Evolutionary conservation across 192 early-diverging fungal genomes (phyloP).

Genomic region (Backusella sp.): DNA sequence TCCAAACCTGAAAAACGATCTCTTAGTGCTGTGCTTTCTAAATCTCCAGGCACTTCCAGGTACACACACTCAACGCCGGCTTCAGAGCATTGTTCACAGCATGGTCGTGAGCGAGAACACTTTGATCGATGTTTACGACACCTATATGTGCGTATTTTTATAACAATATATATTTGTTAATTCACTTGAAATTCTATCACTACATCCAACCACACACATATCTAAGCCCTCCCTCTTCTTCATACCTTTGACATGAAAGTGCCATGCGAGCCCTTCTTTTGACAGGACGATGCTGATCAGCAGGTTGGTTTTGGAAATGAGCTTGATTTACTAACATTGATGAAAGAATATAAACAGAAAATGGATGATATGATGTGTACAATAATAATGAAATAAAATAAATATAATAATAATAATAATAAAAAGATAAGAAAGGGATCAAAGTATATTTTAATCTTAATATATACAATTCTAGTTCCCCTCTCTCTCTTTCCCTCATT

Average conservation of each 20-base stretch:
- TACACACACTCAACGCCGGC: conserved; percentile 28
- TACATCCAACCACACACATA: not conserved
- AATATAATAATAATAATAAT: not conserved
- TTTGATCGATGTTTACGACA: conserved; percentile 35
- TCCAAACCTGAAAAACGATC: conserved; percentile 35
- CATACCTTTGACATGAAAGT: conserved; percentile 30
- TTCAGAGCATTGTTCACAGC: conserved; percentile 25
- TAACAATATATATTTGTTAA: not conserved
- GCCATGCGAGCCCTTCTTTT: conserved; percentile 28
- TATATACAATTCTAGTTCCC: not conserved
- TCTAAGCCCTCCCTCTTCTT: not conserved
- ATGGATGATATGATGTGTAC: not conserved
- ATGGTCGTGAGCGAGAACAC: conserved; percentile 31
- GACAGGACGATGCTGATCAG: not conserved
- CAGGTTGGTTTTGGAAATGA: not conserved
- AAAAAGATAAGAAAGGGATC: not conserved
- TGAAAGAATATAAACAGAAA: not conserved
- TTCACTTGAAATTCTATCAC: not conserved
- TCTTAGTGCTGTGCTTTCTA: conserved; percentile 36
- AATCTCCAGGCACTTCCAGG: conserved; percentile 32
- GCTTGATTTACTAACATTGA: not conserved
- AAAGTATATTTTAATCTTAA: not conserved
- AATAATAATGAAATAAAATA: not conserved
- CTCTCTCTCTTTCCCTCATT: not conserved
- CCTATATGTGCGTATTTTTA: not conserved